A percentile compares a stretch with the other conserved stretches of the same genome.
Evolutionary conservation across 108 stramenopile species (phyloP).

Genomic region (Pseudonitzschia multiseries): DNA sequence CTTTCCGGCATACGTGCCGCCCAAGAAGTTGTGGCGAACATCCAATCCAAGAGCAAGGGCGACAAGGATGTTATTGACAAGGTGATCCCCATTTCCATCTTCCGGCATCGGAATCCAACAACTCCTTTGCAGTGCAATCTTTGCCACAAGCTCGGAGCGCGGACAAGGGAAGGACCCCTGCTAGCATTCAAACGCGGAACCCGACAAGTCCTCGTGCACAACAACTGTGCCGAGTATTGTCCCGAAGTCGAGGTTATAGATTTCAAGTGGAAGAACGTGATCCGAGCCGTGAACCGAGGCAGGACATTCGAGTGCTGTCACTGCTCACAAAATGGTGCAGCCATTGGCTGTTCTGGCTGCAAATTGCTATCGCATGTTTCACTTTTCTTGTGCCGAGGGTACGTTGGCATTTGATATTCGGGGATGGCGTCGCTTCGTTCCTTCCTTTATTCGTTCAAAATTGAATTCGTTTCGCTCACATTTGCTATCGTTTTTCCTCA

Average conservation of each 20-base stretch:
- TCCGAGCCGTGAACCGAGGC: slow-evolving; percentile 50
- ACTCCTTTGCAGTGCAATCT: slow-evolving; percentile 39
- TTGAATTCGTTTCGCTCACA: background rate
- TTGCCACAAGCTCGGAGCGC: slow-evolving; percentile 42
- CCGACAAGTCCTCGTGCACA: slow-evolving; percentile 52
- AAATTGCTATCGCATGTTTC: slow-evolving; percentile 41
- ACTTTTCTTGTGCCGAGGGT: slow-evolving; percentile 51
- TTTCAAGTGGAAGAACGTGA: slow-evolving; percentile 54
- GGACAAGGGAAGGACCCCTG: slow-evolving; percentile 44
- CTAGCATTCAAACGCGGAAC: slow-evolving; percentile 55
- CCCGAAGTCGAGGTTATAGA: slow-evolving; percentile 58
- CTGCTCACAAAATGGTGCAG: slow-evolving; percentile 47
- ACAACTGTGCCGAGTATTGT: slow-evolving; percentile 51
- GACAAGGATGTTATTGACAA: slow-evolving; percentile 34
- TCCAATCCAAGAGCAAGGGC: slow-evolving; percentile 18
- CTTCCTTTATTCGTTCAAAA: background rate
- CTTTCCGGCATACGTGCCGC: slow-evolving; percentile 74
- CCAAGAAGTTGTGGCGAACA: slow-evolving; percentile 43
- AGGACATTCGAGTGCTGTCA: slow-evolving; percentile 32
- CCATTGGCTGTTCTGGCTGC: slow-evolving; percentile 49
- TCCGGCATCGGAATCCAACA: slow-evolving; percentile 42
- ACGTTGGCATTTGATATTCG: background rate
- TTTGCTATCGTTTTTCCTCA: background rate
- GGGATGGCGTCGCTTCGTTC: background rate
- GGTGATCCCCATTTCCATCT: slow-evolving; percentile 46